Evolutionary conservation across 257 asterid species (phyloP), one percentile per base, ranked within the genome.

Genomic region (Cordia subcordata): DNA sequence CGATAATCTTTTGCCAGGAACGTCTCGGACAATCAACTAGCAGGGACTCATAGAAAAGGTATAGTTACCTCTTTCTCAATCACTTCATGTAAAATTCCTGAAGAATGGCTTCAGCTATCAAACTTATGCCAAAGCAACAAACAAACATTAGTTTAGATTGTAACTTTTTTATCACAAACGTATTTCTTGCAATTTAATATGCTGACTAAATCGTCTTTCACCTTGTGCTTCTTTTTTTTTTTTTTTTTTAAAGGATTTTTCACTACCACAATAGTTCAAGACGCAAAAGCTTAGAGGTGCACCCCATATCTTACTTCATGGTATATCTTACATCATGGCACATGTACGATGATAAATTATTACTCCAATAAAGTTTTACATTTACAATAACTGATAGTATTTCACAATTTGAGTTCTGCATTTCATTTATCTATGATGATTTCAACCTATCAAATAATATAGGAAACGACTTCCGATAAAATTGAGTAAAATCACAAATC

Each of bases 11-110:
- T 54, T 54, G 23, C 61, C 75, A 80, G 86, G 71, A 44, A 80
- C 52, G 68, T 80, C 35, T 71, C 75, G 14, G 21, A 65, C 70
- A 80, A 80, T 66, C 51, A 45, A 4, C 54, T 80, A 63, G 67
- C 55, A 13, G 82, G 86, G 51, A 65, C 76, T 35, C 21, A 62
- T 13, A 39, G 16, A 49, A 63, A 20, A 47, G 75, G 79, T 69
- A n/a, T n/a, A 49, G 17, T 50, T n/a, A 15, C 11, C 20, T 47
- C 8, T 17, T 52, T 59, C 22, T 44, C 39, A 8, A 40, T 15
- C n/a, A 1, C 8, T 20, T 5, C 15, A 0, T 59, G 0, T 1
- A 39, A 1, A n/a, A n/a, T n/a, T n/a, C n/a, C n/a, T n/a, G n/a
- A n/a, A n/a, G n/a, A n/a, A n/a, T n/a, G n/a, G n/a, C n/a, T 3